Base-by-base conservation (phyloP, 768 basidiomycete genomes). In the Pulveroboletus sp. region DNA sequence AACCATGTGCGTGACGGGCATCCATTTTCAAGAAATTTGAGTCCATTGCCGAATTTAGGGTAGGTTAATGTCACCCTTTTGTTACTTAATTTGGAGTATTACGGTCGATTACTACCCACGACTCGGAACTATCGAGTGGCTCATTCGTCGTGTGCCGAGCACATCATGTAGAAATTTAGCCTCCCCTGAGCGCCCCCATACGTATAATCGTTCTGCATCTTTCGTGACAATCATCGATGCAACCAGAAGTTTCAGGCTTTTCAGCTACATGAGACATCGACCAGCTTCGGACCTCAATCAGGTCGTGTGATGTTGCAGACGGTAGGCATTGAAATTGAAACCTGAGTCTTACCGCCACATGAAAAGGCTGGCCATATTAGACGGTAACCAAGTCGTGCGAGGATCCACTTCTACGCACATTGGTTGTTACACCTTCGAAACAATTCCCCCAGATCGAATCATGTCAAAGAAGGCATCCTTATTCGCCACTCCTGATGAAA, bases 401-500 rank as follows among this genome's bases (percentile, higher is more conserved):
- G 39, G 35, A 11, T 17, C 17, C 23, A n/a, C 22, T 30, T 27
- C 39, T 29, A 36, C 17, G n/a, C 34, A 30, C 27, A 8, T 44
- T 19, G 8, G 26, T n/a, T 12, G 14, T 41, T 71, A 88, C 43
- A 71, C 70, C 64, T 81, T 90, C 17, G 89, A 86, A 34, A 92
- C 89, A 32, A 89, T 70, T 5, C 85, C 84, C 37, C 89, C 89
- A 35, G 86, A 83, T 49, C 85, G 78, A 59, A 93, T 89, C 76
- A 89, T 83, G 57, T 89, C 80, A 62, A 92, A 81, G 67, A 93
- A 93, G 47, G 81, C 78, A 52, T 88, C 84, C 68, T 84, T 79
- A 49, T 80, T 83, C 17, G 88, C 75, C 4, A 70, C 63, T 49
- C 72, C 86, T 85, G 59, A 10, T 31, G 29, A 35, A 43, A 42